Conservation (phyloP, 108 stramenopile species). For the Nannochloropsis salina region DNA sequence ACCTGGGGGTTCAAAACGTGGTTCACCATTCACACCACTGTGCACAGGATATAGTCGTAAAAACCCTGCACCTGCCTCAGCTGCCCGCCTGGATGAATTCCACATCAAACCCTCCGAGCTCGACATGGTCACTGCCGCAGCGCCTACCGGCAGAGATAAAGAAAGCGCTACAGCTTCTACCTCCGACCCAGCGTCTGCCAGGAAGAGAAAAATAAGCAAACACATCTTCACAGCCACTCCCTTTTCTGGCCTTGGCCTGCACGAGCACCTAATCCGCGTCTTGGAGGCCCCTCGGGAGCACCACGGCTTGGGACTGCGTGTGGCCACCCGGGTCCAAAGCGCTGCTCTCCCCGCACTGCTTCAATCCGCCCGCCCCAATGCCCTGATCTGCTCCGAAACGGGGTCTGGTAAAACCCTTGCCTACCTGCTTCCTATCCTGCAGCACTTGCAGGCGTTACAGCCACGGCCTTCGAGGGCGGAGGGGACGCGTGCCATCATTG, state of each 20-base stretch:
- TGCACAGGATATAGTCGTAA: not conserved
- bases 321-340: constrained; percentile 50
- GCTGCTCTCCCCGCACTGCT: constrained; percentile 46
- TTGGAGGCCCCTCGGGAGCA: constrained; percentile 30
- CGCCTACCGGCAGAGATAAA: not conserved
- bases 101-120: constrained; percentile 17
- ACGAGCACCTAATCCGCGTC: constrained; percentile 29
- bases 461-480: constrained; percentile 35
- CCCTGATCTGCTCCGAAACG: constrained; percentile 55
- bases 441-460: constrained; percentile 34
- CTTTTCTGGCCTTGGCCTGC: constrained; percentile 29
- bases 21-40: no score
- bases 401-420: constrained; percentile 61
- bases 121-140: not conserved
- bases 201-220: not conserved
- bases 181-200: not conserved
- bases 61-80: not conserved
- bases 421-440: constrained; percentile 55
- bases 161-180: not conserved
- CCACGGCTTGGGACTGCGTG: constrained; percentile 47
- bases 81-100: not conserved
- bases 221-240: constrained; percentile 15
- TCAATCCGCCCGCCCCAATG: constrained; percentile 44
- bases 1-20: no score
- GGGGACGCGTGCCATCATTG: constrained; percentile 57